Conservation (phyloP, 805 yeast genomes). For the Hanseniaspora meyeri region DNA sequence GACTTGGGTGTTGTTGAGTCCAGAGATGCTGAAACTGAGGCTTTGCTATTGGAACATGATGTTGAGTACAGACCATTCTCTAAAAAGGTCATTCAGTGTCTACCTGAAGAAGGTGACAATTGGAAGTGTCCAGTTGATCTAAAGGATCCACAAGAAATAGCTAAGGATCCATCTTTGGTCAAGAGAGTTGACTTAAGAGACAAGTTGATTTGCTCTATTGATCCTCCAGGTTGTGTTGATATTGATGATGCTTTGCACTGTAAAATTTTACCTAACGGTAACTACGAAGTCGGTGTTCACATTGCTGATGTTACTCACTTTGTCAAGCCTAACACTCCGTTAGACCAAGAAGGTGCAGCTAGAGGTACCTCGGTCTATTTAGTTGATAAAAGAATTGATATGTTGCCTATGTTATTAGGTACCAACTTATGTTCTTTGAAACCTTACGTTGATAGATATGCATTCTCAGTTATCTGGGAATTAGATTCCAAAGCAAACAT, state of each 20-base stretch:
- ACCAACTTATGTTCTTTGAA: slow-evolving; percentile 90
- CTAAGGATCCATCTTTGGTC: slow-evolving; percentile 34
- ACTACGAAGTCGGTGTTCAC: slow-evolving; percentile 95
- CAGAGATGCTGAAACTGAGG: slow-evolving; percentile 92
- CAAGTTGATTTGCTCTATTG: slow-evolving; percentile 83
- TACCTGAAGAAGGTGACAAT: slow-evolving; percentile 84
- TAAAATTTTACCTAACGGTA: slow-evolving; percentile 69
- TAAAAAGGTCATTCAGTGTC: slow-evolving; percentile 77
- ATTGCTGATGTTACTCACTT: slow-evolving; percentile 98
- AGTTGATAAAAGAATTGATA: slow-evolving; percentile 96
- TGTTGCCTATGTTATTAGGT: slow-evolving; percentile 91
- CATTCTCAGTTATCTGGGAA: slow-evolving; percentile 94
- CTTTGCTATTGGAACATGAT: slow-evolving; percentile 82
- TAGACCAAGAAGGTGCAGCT: slow-evolving; percentile 91
- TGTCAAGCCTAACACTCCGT: slow-evolving; percentile 81
- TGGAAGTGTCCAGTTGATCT: slow-evolving; percentile 76
- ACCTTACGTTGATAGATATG: slow-evolving; percentile 90
- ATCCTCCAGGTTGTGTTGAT: slow-evolving; percentile 97
- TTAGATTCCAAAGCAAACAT: slow-evolving; percentile 77
- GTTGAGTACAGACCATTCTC: slow-evolving; percentile 95
- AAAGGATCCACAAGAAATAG: slow-evolving; percentile 40
- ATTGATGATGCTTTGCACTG: slow-evolving; percentile 98
- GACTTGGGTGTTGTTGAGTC: slow-evolving; percentile 82
- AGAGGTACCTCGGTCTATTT: slow-evolving; percentile 95
- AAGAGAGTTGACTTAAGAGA: slow-evolving; percentile 80